Evolutionary conservation across 1,284 basidiomycete species (phyloP).

Genomic region (Melampsora medusae): DNA sequence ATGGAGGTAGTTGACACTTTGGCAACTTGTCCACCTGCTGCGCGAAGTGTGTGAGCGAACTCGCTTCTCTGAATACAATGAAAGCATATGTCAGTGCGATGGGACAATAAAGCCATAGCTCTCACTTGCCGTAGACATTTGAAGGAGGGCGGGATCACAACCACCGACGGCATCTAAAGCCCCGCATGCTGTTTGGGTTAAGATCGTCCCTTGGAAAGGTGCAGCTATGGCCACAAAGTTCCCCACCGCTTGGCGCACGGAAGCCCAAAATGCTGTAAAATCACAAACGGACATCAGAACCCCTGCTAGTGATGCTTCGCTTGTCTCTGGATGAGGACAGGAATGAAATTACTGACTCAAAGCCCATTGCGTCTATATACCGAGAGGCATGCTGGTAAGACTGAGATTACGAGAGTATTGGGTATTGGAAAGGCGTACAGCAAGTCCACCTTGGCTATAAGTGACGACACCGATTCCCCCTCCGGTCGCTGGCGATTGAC

Average conservation of each 20-base stretch:
- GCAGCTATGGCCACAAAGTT: slow-evolving; percentile 17
- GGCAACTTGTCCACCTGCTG: slow-evolving; percentile 18
- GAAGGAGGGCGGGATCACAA: slow-evolving; percentile 19
- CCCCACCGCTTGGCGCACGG: slow-evolving; percentile 5
- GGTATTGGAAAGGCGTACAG: slow-evolving; percentile 46
- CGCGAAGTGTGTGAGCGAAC: slow-evolving; percentile 3
- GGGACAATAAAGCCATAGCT: not conserved
- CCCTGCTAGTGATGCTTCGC: not conserved
- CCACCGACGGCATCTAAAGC: slow-evolving; percentile 4
- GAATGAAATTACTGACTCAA: slow-evolving; percentile 14
- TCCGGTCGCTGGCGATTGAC: slow-evolving; percentile 47
- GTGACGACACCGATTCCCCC: slow-evolving; percentile 52
- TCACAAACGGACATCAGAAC: not conserved
- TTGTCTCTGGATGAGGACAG: not conserved
- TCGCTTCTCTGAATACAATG: not conserved
- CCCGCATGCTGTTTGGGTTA: not conserved
- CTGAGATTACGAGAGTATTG: not conserved
- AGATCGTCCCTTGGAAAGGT: slow-evolving; percentile 26
- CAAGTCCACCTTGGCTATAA: slow-evolving; percentile 53
- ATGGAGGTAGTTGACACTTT: slow-evolving; percentile 45
- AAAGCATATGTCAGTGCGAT: not conserved
- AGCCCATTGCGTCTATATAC: slow-evolving; percentile 29
- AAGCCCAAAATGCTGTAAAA: slow-evolving; percentile 27
- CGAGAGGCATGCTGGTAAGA: not conserved
- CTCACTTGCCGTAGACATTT: slow-evolving; percentile 6